Base-by-base conservation (phyloP, 2,329 filamentous ascomycete species). In the Aureobasidium leucospermi region DNA sequence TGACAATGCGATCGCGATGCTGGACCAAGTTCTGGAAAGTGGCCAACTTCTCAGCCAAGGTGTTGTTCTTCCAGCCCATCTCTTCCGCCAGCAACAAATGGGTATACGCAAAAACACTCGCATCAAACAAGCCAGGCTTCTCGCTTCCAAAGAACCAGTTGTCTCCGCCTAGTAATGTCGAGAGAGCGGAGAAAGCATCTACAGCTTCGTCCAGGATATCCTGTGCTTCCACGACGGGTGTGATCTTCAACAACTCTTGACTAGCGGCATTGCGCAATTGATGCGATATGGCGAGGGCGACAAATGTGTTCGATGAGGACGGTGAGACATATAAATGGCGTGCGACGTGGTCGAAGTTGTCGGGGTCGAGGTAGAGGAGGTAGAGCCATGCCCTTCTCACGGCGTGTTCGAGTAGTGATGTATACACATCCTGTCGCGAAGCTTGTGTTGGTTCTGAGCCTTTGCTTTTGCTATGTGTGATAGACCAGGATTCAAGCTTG, bases 381-480 rank as follows among this genome's bases (percentile, higher is more conserved):
- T 93, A 88, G 9, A 97, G 83, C 90, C 91, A 97, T 61, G 92
- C 92, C 73, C 86, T 87, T 63, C 92, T 87, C 78, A 99, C 83
- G 61, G 82, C 80, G 67, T 86, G 81, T 65, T 92, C 87, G 16
- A 96, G 75, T 13, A 97, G 81, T 47, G 90, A 83, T 61, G 85
- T 78, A 76, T 96, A 96, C 62, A 88, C 87, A 67, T 91, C 86
- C 62, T 87, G 66, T 79, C 53, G 72, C 68, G 19, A 73, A 4
- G 16, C 15, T 28, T 36, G 29, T 15, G 16, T 4, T 15, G 16
- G 1, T 6, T 36, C 41, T 1, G 39, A 10, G 10, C 6, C 28
- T 15, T 42, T 55, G 8, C 4, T 23, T 9, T 15, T 34, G n/a
- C 38, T 43, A 10, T 32, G 8, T 63, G 64, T 67, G 52, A 66